Base-by-base conservation (phyloP, 2,329 filamentous ascomycete genomes). In the Venturia oleaginea region DNA sequence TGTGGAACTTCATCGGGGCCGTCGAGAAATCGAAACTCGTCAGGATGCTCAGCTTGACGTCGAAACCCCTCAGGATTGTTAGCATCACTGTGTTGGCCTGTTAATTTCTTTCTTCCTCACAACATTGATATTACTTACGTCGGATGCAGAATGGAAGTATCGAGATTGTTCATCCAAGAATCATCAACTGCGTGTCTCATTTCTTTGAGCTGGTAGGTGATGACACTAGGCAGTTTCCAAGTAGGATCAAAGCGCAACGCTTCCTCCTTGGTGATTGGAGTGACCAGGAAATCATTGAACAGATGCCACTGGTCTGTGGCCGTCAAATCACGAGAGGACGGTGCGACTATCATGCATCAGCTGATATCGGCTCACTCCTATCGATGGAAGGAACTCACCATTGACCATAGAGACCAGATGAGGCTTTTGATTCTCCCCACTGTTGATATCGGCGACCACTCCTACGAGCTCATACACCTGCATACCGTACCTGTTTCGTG, bases 261-360 rank as follows among this genome's bases (percentile, higher is more conserved):
- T 73, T 99, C 93, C 67, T 92, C 87, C 34, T 85, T 83, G 38
- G 87, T 85, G 19, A 96, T 85, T 11, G 88, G 86, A 15, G 90
- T 86, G 27, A 99, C 95, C 42, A 96, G 78, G 71, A 99, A 99
- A 76, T 99, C 94, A 70, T 99, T 99, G 79, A 99, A 97, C 0
- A 99, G 77, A 76, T 97, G 91, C 95, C 95, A 99, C 69, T 88
- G 87, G 70, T 85, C 88, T 67, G 86, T 82, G 3, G 78, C 79
- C 0, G 85, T 81, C 0, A 83, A 74, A 51, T 83, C 80, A 0
- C 81, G 79, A 64, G 86, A 84, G 0, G 89, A 85, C 62, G 91
- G 86, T 15, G 84, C 84, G 65, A 89, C 87, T 89, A 64, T 19
- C 32, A 34, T 46, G 51, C 32, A 46, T 65, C 8, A 59, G 62